Conservation (phyloP, 257 asterid genomes). For the Solanum commersonii region DNA sequence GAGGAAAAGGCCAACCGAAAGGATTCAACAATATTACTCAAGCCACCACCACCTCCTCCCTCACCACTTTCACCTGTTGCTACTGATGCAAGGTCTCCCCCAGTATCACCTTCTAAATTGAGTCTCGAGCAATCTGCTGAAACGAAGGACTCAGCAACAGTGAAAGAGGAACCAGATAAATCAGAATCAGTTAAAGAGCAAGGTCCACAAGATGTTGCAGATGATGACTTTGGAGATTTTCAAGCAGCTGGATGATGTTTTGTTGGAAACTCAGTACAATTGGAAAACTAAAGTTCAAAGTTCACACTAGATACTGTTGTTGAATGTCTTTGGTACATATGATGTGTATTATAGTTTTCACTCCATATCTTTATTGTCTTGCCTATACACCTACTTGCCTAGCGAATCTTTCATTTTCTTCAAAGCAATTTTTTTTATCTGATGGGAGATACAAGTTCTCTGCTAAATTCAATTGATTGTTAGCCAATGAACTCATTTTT, state of each 20-base stretch:
- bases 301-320: background rate
- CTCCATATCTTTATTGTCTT: background rate
- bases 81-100: constrained; percentile 30
- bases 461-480: background rate
- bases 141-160: constrained; percentile 10
- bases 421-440: background rate
- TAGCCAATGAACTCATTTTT: background rate
- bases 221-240: constrained; percentile 96
- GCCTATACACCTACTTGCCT: background rate
- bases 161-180: constrained; percentile 18
- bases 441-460: background rate
- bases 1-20: constrained; percentile 45
- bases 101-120: constrained; percentile 20
- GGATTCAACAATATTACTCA: constrained; percentile 37
- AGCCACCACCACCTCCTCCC: constrained; percentile 69
- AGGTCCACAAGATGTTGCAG: constrained; percentile 35
- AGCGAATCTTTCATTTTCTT: background rate
- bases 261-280: background rate
- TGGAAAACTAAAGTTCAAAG: background rate
- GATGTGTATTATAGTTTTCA: background rate
- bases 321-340: constrained; percentile 5
- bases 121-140: constrained; percentile 26
- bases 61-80: constrained; percentile 52
- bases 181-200: constrained; percentile 16
- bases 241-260: constrained; percentile 67